Evolutionary conservation across 441 rosid genomes (phyloP).

Genomic region (Eutrema salsugineum): DNA sequence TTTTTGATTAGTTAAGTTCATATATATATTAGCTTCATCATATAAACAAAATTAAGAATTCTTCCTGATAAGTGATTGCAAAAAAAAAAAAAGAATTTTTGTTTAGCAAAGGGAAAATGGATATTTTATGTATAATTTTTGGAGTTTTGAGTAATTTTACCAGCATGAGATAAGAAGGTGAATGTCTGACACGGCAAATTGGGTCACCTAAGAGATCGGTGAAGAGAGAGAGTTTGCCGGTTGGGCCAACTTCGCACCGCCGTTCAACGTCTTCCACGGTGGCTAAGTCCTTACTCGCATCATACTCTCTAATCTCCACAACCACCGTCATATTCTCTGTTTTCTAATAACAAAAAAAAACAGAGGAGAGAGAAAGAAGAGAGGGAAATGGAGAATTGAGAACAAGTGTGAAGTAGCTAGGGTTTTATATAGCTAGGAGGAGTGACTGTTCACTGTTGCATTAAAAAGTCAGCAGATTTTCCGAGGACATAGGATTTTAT

Average conservation of each 20-base stretch:
- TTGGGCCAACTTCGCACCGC: conserved; percentile 88
- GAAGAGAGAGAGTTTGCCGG: conserved; percentile 81
- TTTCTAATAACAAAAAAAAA: background rate
- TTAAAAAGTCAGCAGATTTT: conserved; percentile 21
- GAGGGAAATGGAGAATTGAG: conserved; percentile 47
- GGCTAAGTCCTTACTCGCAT: conserved; percentile 47
- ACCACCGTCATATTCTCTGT: conserved; percentile 12
- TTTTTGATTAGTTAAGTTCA: background rate
- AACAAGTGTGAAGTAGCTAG: conserved; percentile 7
- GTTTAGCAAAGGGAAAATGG: too few relatives aligned
- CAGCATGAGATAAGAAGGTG: conserved; percentile 97
- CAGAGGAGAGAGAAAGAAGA: background rate
- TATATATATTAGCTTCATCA: background rate
- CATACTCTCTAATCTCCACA: conserved; percentile 70
- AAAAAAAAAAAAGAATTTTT: too few relatives aligned
- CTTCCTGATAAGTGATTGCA: background rate
- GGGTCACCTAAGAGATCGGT: conserved; percentile 99
- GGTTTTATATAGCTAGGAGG: conserved; percentile 27
- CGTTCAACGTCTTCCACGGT: conserved; percentile 74
- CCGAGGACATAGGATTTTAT: conserved; percentile 12
- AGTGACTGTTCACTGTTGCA: conserved; percentile 16
- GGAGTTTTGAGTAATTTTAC: conserved; percentile 30
- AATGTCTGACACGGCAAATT: conserved; percentile 92
- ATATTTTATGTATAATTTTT: too few relatives aligned
- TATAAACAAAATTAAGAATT: background rate